Base-by-base conservation (phyloP, 345 rosid species). In the Firmiana major region DNA sequence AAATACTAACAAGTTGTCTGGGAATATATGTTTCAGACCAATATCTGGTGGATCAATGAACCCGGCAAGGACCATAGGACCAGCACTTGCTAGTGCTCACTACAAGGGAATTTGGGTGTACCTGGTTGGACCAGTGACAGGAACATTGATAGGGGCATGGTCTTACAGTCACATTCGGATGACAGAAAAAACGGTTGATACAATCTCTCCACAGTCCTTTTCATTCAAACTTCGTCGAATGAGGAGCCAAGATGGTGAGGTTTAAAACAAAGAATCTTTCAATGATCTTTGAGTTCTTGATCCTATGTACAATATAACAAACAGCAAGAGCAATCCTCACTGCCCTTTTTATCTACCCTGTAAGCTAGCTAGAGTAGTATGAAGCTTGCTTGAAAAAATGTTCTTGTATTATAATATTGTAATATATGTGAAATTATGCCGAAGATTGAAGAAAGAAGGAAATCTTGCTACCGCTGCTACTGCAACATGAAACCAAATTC, bases 21-120 rank as follows among this genome's bases (percentile, higher is more conserved):
- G 62, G 79, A n/a, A 80, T 77, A 15, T 21, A 10, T 57, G 0
- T 45, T 34, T 78, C 88, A 90, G 83, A 62, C 90, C 86, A 63
- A 74, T 86, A 67, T 85, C 84, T 19, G 89, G 89, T 70, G 91
- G 89, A 76, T 88, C 91, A 34, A 88, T 86, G 90, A 86, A 86
- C 82, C 94, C 91, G 31, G 90, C 87, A 58, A 89, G 86, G 83
- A 82, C 85, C 77, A 34, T 88, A 26, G 89, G 87, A 73, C 90
- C 84, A 26, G 90, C 90, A 21, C 34, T 87, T 60, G 90, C 89
- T 59, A 85, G 90, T 81, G 64, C 63, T 57, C 71, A 84, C 79
- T 86, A 85, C 62, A 85, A 87, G 55, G 85, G 81, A 16, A 17
- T 88, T 66, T 88, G 91, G 90, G 86, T 88, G 28, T 88, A 88